A percentile compares a stretch with the other conserved stretches of the same genome.
These are phyloP conservation scores for Aspergillus fumigatiaffinis DNA, from an alignment of 2,329 filamentous ascomycete genomes.

Conservation along the genomic window DNA sequence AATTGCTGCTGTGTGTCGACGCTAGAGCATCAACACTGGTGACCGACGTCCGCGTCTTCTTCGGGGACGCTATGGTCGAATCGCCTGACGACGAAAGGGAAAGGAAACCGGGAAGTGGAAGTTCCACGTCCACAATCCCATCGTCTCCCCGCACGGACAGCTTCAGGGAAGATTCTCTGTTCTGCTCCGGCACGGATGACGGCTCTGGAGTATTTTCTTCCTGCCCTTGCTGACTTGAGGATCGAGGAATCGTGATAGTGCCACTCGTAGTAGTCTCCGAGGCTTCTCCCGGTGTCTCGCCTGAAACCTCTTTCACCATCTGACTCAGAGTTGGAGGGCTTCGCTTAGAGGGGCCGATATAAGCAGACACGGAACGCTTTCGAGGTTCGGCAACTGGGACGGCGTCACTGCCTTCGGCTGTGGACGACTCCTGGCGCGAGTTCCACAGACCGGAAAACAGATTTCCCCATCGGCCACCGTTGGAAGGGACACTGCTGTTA, in stretches of 20 bases:
- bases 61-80: slow-evolving; percentile 41
- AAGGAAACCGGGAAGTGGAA: slow-evolving; percentile 52
- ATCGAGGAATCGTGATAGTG: slow-evolving; percentile 34
- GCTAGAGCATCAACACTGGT: slow-evolving; percentile 50
- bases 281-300: slow-evolving; percentile 15
- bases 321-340: slow-evolving; percentile 27
- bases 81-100: slow-evolving; percentile 45
- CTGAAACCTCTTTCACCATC: slow-evolving; percentile 32
- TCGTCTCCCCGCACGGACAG: slow-evolving; percentile 55
- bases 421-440: slow-evolving; percentile 46
- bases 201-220: slow-evolving; percentile 26
- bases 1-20: slow-evolving; percentile 41
- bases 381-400: slow-evolving; percentile 21
- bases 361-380: slow-evolving; percentile 26
- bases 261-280: slow-evolving; percentile 24
- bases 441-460: slow-evolving; percentile 56
- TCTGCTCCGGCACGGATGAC: slow-evolving; percentile 25
- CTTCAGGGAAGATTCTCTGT: slow-evolving; percentile 47
- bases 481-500: slow-evolving; percentile 44
- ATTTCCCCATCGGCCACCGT: slow-evolving; percentile 52
- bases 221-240: slow-evolving; percentile 16
- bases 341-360: slow-evolving; percentile 21
- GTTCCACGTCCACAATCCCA: slow-evolving; percentile 59
- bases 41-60: slow-evolving; percentile 44
- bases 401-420: slow-evolving; percentile 29